Base-by-base conservation (phyloP, 192 early-diverging fungal genomes). In the Mortierella alpina region DNA sequence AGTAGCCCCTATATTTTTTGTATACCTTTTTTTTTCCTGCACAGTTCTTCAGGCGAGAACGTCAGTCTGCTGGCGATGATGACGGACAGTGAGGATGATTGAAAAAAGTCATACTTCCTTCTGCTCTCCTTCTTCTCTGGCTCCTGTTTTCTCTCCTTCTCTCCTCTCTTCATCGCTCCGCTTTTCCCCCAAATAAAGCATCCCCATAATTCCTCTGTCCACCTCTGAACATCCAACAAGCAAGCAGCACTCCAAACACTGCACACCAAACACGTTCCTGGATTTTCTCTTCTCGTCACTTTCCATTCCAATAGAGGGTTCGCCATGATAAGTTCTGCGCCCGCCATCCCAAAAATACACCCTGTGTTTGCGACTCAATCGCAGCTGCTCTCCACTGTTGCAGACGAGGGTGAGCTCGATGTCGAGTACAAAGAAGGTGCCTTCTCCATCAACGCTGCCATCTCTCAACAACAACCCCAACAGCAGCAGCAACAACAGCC, bases 321-420 rank as follows among this genome's bases (percentile, higher is more conserved):
- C 40, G 18, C 20, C 55, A 79, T 79, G 75, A 61, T 67, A 6
- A 31, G 75, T 23, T 80, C 77, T 13, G 70, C 70, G 55, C 77
- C 77, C 8, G 77, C 77, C 5, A 80, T 80, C 60, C 77, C 77
- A 20, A 80, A 80, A 47, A 68, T 72, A 8, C 77, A 80, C 20
- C 77, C 77, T 22, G 60, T 80, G 48, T 80, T 80, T 59, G 20
- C 77, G 9, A 72, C 70, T 4, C 68, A 70, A 46, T 45, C 76
- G 14, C 64, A 67, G 46, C 52, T 53, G 2, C 77, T 72, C 4
- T 23, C 63, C 47, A 63, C 70, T 9, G 40, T 59, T 22, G 15
- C 39, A 7, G 70, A 68, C 9, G 68, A 64, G 12, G 55, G 49
- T 1, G 65, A 68, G 0, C 47, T 68, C 40, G 75, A 79, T 17